Base-by-base conservation (phyloP, 257 asterid species). In the Euphrasia confusa region DNA sequence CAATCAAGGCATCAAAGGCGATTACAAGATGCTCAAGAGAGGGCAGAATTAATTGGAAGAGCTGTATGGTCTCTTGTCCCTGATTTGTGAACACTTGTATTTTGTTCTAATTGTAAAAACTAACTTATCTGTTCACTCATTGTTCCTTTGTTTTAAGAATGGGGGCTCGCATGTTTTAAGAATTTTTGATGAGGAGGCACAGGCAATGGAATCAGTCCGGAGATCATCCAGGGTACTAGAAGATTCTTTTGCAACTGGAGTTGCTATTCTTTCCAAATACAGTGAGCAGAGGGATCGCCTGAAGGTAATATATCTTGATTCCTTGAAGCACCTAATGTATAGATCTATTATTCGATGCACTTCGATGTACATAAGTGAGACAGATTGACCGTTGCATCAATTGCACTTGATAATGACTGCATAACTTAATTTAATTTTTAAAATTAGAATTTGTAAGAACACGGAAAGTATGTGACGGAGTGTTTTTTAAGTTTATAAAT, bases 221-320 rank as follows among this genome's bases (percentile, higher is more conserved):
- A 80, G 71, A 66, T 90, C 98, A 15, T 81, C 98, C 64, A 76
- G 77, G 70, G 63, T 84, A 81, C 84, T 90, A 37, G 96, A 90
- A 74, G 98, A 90, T 42, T 72, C 81, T 58, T 83, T 79, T 71
- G 82, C 91, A 57, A 84, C 90, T 61, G 96, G 98, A 62, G 83
- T 86, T 60, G 94, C 91, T 27, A 78, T 90, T 67, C 96, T 90
- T 62, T 84, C 94, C 27, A 85, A 88, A 80, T 90, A 90, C 63
- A 80, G 96, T 14, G 95, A 85, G 79, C 98, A 90, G 77, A 81
- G 95, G 78, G 98, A 90, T 69, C 95, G 79, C 72, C 74, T 90
- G 66, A 90, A 90, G 95, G 98, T 90, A 37, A 37, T 37, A 2
- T 37, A 82, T 37, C 42, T 37, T 26, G 61, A 8, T 5, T 50